phyloP scores from a whole-genome alignment of 129 eudicot genomes.

The Escallonia rubra region DNA sequence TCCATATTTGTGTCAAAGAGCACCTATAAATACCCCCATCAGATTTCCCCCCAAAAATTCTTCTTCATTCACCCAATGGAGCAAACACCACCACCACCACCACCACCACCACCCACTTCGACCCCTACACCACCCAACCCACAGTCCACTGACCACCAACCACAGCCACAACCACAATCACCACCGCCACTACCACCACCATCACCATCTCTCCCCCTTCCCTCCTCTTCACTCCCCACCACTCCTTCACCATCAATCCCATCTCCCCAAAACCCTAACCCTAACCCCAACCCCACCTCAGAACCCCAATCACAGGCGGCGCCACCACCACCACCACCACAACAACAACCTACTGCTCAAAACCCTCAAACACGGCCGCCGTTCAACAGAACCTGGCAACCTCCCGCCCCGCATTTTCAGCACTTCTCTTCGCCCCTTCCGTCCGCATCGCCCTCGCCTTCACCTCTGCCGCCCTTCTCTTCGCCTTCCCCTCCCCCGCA shows the following conservation, averaged over 20 bases:
- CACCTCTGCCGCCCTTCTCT: slow-evolving; percentile 42
- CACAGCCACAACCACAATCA: slow-evolving; percentile 20
- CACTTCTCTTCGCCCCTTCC: slow-evolving; percentile 17
- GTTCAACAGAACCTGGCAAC: slow-evolving; percentile 39
- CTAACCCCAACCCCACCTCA: slow-evolving; percentile 34
- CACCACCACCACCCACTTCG: background rate
- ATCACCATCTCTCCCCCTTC: slow-evolving; percentile 1
- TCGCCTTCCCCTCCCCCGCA: slow-evolving; percentile 30
- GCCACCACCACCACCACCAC: slow-evolving; percentile 15
- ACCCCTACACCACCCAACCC: slow-evolving; percentile 11
- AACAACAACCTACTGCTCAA: slow-evolving; percentile 17
- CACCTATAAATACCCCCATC: too few relatives aligned
- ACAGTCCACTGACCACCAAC: slow-evolving; percentile 8
- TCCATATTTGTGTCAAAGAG: too few relatives aligned
- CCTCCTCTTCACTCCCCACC: background rate
- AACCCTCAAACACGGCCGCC: slow-evolving; percentile 16
- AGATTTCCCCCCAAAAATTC: too few relatives aligned
- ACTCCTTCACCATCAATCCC: slow-evolving; percentile 14
- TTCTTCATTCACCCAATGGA: slow-evolving; percentile 23
- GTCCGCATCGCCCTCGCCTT: slow-evolving; percentile 19
- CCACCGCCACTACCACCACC: slow-evolving; percentile 9
- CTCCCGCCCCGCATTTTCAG: slow-evolving; percentile 21
- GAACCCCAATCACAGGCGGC: too few relatives aligned
- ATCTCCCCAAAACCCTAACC: slow-evolving; percentile 33
- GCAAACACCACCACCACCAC: slow-evolving; percentile 15